phyloP scores from a whole-genome alignment of 2,329 filamentous ascomycete species.

The Xylariales sp. region DNA sequence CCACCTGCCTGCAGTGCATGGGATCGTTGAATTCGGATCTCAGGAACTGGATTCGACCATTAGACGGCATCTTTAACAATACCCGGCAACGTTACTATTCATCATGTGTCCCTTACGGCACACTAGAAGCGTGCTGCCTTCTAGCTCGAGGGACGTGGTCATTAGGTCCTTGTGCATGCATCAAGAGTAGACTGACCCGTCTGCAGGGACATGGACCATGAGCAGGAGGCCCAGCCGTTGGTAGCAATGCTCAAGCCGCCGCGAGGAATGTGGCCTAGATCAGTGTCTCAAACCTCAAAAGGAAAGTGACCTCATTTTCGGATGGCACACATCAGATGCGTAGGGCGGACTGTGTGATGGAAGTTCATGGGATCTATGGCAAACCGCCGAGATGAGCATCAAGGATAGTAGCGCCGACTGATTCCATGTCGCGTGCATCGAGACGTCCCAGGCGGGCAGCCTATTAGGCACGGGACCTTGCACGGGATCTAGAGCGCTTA shows the following conservation, averaged over 20 bases:
- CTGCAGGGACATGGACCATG: too few species aligned
- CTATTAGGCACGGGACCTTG: not conserved
- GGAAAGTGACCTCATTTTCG: slow-evolving; percentile 6
- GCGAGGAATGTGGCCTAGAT: too few species aligned
- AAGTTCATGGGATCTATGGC: not conserved
- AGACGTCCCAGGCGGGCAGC: not conserved
- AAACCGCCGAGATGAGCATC: slow-evolving; percentile 4
- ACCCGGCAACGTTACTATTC: not conserved
- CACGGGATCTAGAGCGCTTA: slow-evolving; percentile 4
- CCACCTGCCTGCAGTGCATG: too few species aligned
- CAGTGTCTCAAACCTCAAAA: too few species aligned
- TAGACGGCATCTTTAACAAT: not conserved
- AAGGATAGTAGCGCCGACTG: not conserved
- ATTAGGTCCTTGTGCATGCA: not conserved
- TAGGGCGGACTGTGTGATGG: not conserved
- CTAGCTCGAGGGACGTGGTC: not conserved
- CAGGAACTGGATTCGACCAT: not conserved
- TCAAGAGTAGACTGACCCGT: too few species aligned
- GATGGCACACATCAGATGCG: not conserved
- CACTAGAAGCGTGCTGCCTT: not conserved
- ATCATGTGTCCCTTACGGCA: not conserved
- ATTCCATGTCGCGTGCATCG: not conserved
- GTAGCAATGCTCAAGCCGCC: too few species aligned
- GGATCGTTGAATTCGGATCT: not conserved
- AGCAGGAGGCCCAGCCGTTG: too few species aligned